Conservation (phyloP, 495 filamentous ascomycete genomes). For the Trichoderma orchidacearum region DNA sequence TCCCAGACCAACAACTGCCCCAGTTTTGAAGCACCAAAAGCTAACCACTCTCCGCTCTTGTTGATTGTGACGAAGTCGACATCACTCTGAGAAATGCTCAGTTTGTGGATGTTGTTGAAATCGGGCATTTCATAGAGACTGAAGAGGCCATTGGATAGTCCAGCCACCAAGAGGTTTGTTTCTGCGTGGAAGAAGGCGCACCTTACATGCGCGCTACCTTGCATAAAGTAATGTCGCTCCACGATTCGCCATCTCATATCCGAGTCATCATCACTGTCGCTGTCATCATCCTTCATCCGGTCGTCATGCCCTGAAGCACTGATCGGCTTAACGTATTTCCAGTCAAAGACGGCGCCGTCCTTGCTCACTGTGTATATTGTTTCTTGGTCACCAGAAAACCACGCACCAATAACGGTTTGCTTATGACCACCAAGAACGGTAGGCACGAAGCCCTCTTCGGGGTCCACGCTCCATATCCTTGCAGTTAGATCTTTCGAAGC, state of each 20-base stretch:
- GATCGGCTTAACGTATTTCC: slow-evolving; percentile 50
- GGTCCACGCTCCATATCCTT: slow-evolving; percentile 84
- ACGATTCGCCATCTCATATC: slow-evolving; percentile 70
- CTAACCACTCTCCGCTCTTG: slow-evolving; percentile 89
- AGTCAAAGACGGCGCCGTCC: slow-evolving; percentile 41
- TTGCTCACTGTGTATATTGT: slow-evolving; percentile 43
- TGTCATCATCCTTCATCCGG: slow-evolving; percentile 38
- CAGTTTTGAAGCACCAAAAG: slow-evolving; percentile 91
- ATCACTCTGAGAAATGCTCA: slow-evolving; percentile 87
- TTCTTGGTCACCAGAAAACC: slow-evolving; percentile 89
- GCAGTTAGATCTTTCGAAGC: slow-evolving; percentile 85
- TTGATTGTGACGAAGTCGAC: slow-evolving; percentile 91
- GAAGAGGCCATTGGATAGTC: slow-evolving; percentile 90
- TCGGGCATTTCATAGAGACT: slow-evolving; percentile 92
- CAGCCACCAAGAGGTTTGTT: slow-evolving; percentile 80
- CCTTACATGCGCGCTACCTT: slow-evolving; percentile 73
- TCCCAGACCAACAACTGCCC: slow-evolving; percentile 97
- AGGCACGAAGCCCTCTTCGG: slow-evolving; percentile 75
- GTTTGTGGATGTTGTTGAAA: slow-evolving; percentile 84
- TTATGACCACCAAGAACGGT: slow-evolving; percentile 83
- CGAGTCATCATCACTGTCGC: slow-evolving; percentile 41
- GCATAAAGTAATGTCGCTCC: slow-evolving; percentile 81
- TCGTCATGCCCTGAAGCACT: slow-evolving; percentile 9
- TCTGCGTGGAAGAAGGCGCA: slow-evolving; percentile 76
- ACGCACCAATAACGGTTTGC: slow-evolving; percentile 74